These are phyloP conservation scores for Talaromyces sp. DNA, from an alignment of 2,329 filamentous ascomycete genomes.

Conservation along the genomic window DNA sequence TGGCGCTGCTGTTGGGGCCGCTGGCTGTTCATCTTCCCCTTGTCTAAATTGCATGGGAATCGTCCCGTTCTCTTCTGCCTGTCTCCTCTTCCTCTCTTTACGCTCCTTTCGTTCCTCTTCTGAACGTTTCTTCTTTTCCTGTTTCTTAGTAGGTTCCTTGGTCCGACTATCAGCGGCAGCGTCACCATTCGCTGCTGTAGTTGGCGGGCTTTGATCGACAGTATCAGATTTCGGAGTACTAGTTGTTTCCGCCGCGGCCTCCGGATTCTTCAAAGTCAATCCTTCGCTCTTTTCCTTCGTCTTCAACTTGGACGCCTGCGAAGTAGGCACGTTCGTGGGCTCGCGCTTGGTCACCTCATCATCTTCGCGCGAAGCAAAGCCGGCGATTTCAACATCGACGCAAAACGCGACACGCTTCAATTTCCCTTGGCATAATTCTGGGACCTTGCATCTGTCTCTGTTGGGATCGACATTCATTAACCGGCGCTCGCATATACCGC, in stretches of 20 bases:
- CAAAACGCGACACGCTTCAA: constrained; percentile 88
- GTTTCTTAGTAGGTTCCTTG: constrained; percentile 65
- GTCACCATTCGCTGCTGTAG: constrained; percentile 31
- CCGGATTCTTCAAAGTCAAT: constrained; percentile 66
- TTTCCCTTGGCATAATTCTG: constrained; percentile 76
- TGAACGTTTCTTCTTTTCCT: constrained; percentile 93
- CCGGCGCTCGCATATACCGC: constrained; percentile 74
- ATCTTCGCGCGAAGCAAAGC: constrained; percentile 74
- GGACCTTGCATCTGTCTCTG: constrained; percentile 74
- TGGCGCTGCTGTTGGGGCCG: constrained; percentile 38
- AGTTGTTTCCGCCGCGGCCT: constrained; percentile 53
- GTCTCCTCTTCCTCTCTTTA: constrained; percentile 81
- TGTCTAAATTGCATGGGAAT: constrained; percentile 79
- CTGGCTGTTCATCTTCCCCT: constrained; percentile 62
- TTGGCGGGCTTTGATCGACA: constrained; percentile 5
- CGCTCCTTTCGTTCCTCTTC: constrained; percentile 90
- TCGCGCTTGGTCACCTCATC: constrained; percentile 35
- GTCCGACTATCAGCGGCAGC: constrained; percentile 29
- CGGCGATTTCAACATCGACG: constrained; percentile 95
- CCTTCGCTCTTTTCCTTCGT: constrained; percentile 71
- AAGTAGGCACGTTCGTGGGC: constrained; percentile 1
- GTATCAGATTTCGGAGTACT: constrained; percentile 22
- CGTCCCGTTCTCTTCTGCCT: constrained; percentile 82
- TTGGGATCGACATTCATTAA: constrained; percentile 82
- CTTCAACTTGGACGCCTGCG: constrained; percentile 31